Evolutionary conservation across 768 basidiomycete species (phyloP), one percentile per base, ranked within the genome.

Genomic region (Lactarius vividus): DNA sequence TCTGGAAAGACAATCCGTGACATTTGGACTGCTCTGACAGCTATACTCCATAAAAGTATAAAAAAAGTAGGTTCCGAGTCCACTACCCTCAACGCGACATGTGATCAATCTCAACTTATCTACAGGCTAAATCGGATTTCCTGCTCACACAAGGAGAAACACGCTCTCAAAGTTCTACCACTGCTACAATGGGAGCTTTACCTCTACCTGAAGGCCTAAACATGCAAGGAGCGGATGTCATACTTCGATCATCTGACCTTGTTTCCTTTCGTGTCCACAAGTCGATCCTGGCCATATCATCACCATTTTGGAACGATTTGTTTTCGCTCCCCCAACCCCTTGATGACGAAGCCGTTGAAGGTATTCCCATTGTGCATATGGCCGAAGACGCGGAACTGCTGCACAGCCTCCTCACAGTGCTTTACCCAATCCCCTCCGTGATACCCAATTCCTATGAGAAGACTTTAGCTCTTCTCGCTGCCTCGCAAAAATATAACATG

Each of bases 401-500:
- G 23, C 28, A 28, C 5, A 16, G 29, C 18, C 56, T 64, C 11
- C 35, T 65, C 35, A 54, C 58, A 20, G 23, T 42, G 11, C n/a
- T 59, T 4, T 58, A 37, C n/a, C 64, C 58, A 4, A n/a, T 53
- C 40, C 6, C 42, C 20, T 29, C 23, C 37, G 4, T 7, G 9
- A 18, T 37, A n/a, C 31, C 46, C 9, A 37, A 31, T 1, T 53
- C 64, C 3, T 40, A 49, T n/a, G 53, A 60, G 5, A n/a, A 18
- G 23, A 26, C 64, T 2, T 10, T 55, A 8, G n/a, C 3, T 40
- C 62, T 69, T 15, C 60, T 71, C 26, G 61, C 62, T 2, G 71
- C 70, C 0, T 70, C 67, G 5, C 16, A 44, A n/a, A 75, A 75
- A 61, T 74, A 72, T 63, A 56, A 71, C 9, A 70, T 74, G 65